Percentiles rank a stretch among this genome's conserved stretches.
These are phyloP conservation scores for Thalassiosira mediterranea DNA, from an alignment of 352 stramenopile genomes.

Conservation along the genomic window DNA sequence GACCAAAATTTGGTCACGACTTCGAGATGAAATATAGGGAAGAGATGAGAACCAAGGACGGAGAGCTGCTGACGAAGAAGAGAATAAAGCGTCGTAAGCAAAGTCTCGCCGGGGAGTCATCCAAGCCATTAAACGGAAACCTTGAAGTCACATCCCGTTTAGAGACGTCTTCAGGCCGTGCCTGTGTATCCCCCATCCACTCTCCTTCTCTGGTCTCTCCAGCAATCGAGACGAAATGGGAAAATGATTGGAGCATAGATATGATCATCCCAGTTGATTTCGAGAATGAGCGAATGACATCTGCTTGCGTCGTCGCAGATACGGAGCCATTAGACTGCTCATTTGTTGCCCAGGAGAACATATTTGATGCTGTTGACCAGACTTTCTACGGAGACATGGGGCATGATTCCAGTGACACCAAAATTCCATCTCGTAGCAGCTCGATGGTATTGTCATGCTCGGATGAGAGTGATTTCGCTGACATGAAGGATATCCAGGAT, in stretches of 20 bases:
- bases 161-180: too few relatives aligned
- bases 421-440: neutral
- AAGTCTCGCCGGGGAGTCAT: too few relatives aligned
- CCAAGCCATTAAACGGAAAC: too few relatives aligned
- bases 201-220: too few relatives aligned
- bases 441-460: neutral
- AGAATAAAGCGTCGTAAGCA: too few relatives aligned
- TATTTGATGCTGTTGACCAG: neutral
- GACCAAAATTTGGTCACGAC: slow-evolving; percentile 39
- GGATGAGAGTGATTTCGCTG: neutral
- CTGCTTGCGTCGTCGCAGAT: neutral
- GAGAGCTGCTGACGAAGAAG: slow-evolving; percentile 27
- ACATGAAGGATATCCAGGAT: neutral
- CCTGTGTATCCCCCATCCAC: too few relatives aligned
- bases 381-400: neutral
- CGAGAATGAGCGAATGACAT: too few relatives aligned
- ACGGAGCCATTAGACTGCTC: neutral
- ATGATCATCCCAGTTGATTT: too few relatives aligned
- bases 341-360: neutral
- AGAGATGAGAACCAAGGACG: slow-evolving; percentile 39
- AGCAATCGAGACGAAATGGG: too few relatives aligned
- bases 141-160: too few relatives aligned
- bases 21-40: slow-evolving; percentile 46
- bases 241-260: too few relatives aligned
- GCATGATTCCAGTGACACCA: neutral